Percentiles rank a stretch among this genome's conserved stretches.
phyloP scores from a whole-genome alignment of 1,284 basidiomycete species.

The Trichosporon ovoides region DNA sequence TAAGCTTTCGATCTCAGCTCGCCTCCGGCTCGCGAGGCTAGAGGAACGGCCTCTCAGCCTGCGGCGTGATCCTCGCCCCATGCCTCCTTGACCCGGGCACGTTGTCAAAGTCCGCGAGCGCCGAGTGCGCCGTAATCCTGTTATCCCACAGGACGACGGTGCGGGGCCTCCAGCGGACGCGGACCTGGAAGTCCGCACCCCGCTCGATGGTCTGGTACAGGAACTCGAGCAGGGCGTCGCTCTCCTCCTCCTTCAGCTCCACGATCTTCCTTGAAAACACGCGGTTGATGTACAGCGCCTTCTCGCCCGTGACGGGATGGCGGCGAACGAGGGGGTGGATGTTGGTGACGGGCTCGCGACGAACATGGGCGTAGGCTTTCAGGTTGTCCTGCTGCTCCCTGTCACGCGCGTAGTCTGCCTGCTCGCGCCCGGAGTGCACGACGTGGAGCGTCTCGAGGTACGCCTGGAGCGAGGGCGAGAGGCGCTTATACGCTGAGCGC shows the following conservation, averaged over 20 bases:
- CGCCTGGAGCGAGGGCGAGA: slow-evolving; percentile 62
- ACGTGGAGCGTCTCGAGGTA: slow-evolving; percentile 61
- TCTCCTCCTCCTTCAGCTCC: slow-evolving; percentile 63
- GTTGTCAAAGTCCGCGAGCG: slow-evolving; percentile 68
- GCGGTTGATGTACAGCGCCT: slow-evolving; percentile 50
- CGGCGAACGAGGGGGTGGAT: slow-evolving; percentile 47
- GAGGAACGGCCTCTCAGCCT: slow-evolving; percentile 70
- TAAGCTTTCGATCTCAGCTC: background rate
- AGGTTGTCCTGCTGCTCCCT: slow-evolving; percentile 37
- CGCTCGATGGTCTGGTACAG: slow-evolving; percentile 54
- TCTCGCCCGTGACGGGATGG: slow-evolving; percentile 42
- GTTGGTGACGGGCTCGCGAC: slow-evolving; percentile 65
- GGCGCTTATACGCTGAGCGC: slow-evolving; percentile 59
- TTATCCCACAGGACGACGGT: slow-evolving; percentile 56
- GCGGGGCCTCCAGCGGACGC: slow-evolving; percentile 51
- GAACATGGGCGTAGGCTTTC: slow-evolving; percentile 52
- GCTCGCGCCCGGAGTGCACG: slow-evolving; percentile 60
- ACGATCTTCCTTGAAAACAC: slow-evolving; percentile 61
- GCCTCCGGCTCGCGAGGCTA: too few relatives aligned
- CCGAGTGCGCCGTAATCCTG: slow-evolving; percentile 56
- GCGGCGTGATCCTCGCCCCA: slow-evolving; percentile 72
- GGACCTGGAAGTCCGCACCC: slow-evolving; percentile 53
- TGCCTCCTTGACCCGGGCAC: slow-evolving; percentile 61
- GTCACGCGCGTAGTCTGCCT: slow-evolving; percentile 54
- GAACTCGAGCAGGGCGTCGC: slow-evolving; percentile 60